Evolutionary conservation across 192 early-diverging fungal genomes (phyloP).

Genomic region (Backusella australiensis): DNA sequence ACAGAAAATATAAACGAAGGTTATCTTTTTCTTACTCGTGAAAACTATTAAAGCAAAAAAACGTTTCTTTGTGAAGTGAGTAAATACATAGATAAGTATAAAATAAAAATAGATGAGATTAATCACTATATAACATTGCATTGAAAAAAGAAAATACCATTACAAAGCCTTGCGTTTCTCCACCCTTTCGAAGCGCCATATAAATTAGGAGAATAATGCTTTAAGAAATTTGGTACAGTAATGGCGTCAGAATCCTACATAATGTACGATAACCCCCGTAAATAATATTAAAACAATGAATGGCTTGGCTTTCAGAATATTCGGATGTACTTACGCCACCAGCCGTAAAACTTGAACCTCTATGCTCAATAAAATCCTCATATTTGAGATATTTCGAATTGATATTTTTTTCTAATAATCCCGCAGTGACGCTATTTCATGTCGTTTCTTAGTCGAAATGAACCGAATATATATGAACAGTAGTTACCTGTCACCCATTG

Average conservation of each 20-base stretch:
- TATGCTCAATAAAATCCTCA: constrained; percentile 18
- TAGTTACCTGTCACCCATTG: constrained; percentile 13
- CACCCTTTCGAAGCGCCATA: constrained; percentile 43
- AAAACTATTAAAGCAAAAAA: constrained; percentile 3
- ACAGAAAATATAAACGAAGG: neutral
- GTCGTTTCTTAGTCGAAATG: neutral
- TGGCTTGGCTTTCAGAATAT: neutral
- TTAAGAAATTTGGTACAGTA: constrained; percentile 46
- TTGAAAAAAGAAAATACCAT: neutral
- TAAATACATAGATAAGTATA: neutral
- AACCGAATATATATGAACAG: neutral
- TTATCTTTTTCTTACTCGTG: constrained; percentile 1
- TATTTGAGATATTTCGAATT: neutral
- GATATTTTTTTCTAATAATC: neutral
- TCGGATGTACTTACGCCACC: constrained; percentile 39
- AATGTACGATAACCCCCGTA: neutral
- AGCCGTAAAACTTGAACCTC: constrained; percentile 51
- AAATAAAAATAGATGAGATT: neutral
- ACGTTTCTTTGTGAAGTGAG: neutral
- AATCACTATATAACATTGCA: neutral
- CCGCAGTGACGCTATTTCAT: neutral
- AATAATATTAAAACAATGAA: neutral
- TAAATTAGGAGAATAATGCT: constrained; percentile 38
- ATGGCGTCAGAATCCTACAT: constrained; percentile 33
- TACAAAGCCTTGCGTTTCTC: neutral